phyloP scores from a whole-genome alignment of 805 yeast species.

The Pichia pseudocactophila region DNA sequence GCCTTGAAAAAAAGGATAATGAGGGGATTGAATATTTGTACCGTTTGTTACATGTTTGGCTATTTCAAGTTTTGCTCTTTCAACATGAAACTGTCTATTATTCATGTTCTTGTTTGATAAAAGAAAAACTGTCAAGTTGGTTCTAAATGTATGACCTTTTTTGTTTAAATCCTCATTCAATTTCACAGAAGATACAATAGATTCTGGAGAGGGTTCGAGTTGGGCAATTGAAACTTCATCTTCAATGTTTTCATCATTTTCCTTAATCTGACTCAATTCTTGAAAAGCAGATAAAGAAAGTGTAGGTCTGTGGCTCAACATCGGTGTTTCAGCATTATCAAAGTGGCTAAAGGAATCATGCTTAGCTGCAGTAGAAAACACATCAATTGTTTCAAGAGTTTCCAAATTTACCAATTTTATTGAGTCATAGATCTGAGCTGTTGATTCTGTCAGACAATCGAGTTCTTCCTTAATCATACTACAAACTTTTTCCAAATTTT shows the following conservation, averaged over 20 bases:
- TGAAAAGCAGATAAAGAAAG: too few species aligned
- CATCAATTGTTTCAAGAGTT: slow-evolving; percentile 11
- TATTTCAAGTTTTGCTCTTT: not conserved
- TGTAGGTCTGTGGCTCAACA: too few species aligned
- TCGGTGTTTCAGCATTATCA: too few species aligned
- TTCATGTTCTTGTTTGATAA: slow-evolving; percentile 10
- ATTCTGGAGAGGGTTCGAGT: slow-evolving; percentile 3
- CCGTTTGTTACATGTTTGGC: not conserved
- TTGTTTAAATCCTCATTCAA: too few species aligned
- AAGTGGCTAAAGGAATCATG: too few species aligned
- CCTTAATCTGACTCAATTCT: slow-evolving; percentile 1
- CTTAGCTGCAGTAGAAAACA: too few species aligned
- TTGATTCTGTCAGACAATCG: slow-evolving; percentile 13
- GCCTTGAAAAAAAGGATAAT: slow-evolving; percentile 4
- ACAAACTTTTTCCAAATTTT: slow-evolving; percentile 17
- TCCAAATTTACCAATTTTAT: slow-evolving; percentile 19
- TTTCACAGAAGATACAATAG: not conserved
- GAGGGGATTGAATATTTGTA: not conserved
- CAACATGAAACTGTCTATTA: not conserved
- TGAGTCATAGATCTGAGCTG: slow-evolving; percentile 12
- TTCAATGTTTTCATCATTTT: not conserved
- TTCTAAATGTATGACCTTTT: not conserved
- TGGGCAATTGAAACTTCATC: not conserved
- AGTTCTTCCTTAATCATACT: slow-evolving; percentile 23
- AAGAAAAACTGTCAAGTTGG: slow-evolving; percentile 13